Evolutionary conservation across 306 rosid genomes (phyloP).

Genomic region (Gillenia trifoliata): DNA sequence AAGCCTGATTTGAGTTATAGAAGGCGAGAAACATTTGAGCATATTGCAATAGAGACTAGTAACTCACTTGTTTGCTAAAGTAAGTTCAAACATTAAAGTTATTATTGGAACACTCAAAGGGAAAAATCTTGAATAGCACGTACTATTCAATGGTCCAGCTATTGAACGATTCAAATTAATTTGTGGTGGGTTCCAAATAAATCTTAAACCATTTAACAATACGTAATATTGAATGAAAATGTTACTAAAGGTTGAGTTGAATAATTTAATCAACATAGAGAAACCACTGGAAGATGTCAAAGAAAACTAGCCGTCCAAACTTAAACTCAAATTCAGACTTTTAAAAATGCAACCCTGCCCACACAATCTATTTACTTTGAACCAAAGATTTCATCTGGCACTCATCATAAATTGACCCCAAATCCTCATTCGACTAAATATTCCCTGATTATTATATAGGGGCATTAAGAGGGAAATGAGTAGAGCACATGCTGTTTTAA

Average conservation of each 20-base stretch:
- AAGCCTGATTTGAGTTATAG: no score
- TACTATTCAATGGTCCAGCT: no score
- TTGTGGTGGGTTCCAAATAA: no score
- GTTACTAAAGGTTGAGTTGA: not conserved
- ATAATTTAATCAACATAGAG: not conserved
- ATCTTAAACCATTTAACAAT: no score
- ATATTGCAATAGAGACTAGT: not conserved
- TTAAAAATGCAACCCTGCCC: not conserved
- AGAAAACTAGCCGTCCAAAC: conserved; percentile 2
- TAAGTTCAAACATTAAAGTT: not conserved
- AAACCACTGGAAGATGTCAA: not conserved
- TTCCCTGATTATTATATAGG: not conserved
- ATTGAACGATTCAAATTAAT: no score
- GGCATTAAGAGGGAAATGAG: not conserved
- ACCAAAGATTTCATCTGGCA: not conserved
- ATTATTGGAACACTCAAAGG: not conserved
- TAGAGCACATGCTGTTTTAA: not conserved
- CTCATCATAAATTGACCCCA: not conserved
- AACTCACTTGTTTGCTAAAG: not conserved
- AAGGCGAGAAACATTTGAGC: no score
- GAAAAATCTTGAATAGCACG: no score
- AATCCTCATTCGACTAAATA: not conserved
- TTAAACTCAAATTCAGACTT: not conserved
- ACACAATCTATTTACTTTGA: not conserved
- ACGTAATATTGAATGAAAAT: no score